phyloP scores from a whole-genome alignment of 2,329 filamentous ascomycete species.

The Diplodia seriata region DNA sequence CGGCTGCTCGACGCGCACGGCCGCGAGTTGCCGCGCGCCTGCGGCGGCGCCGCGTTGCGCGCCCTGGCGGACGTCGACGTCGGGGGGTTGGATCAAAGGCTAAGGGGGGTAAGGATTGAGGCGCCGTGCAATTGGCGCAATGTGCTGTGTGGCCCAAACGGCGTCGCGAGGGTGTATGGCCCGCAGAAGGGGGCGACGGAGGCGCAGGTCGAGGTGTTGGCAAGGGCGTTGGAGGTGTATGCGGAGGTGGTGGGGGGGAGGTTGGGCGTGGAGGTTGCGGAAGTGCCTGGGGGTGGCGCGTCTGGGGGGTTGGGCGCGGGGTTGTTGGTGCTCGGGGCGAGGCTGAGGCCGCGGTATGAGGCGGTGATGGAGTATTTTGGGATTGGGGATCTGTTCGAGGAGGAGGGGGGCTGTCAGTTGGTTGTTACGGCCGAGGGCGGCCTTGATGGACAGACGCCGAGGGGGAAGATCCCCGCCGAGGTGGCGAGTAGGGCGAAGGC shows the following conservation, averaged over 20 bases:
- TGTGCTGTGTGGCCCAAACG: slow-evolving; percentile 57
- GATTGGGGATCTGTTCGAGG: slow-evolving; percentile 54
- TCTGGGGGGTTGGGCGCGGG: slow-evolving; percentile 61
- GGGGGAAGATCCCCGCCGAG: slow-evolving; percentile 62
- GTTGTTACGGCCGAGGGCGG: slow-evolving; percentile 62
- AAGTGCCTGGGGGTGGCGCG: slow-evolving; percentile 57
- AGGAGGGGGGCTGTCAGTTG: slow-evolving; percentile 51
- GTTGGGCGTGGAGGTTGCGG: slow-evolving; percentile 43
- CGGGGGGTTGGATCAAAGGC: slow-evolving; percentile 47
- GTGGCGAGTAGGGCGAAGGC: slow-evolving; percentile 57
- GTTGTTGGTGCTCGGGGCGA: slow-evolving; percentile 57
- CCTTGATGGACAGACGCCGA: slow-evolving; percentile 59
- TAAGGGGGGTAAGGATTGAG: slow-evolving; percentile 53
- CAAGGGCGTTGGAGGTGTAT: slow-evolving; percentile 52
- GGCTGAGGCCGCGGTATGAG: slow-evolving; percentile 56
- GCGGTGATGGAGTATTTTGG: slow-evolving; percentile 60
- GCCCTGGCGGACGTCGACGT: slow-evolving; percentile 50
- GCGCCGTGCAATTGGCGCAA: slow-evolving; percentile 62
- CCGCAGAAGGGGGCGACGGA: slow-evolving; percentile 60
- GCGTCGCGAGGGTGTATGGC: slow-evolving; percentile 60
- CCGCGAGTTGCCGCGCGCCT: slow-evolving; percentile 48
- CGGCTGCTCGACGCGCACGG: slow-evolving; percentile 52
- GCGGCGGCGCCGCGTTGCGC: slow-evolving; percentile 51
- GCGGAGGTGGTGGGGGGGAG: slow-evolving; percentile 47
- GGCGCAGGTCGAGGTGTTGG: slow-evolving; percentile 53